A percentile compares a stretch with the other conserved stretches of the same genome.
Conservation (phyloP, 1,284 basidiomycete species). For the Melampsora americana region DNA sequence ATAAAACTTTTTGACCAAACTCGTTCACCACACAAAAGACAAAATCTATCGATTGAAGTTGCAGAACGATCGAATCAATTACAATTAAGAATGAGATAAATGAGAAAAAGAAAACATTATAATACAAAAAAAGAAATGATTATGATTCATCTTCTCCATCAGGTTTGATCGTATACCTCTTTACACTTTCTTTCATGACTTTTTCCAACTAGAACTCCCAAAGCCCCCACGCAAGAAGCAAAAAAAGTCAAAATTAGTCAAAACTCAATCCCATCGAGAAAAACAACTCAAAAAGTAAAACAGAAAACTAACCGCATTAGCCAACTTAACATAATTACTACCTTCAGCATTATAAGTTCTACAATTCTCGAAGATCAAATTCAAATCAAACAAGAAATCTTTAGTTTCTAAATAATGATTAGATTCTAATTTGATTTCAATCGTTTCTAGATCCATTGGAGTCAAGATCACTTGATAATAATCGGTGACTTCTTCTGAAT, state of each 20-base stretch:
- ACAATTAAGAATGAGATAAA: too few relatives aligned
- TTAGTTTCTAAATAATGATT: constrained; percentile 14
- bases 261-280: constrained; percentile 48
- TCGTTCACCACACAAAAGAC: too few relatives aligned
- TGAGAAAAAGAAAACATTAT: too few relatives aligned
- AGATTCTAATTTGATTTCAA: constrained; percentile 46
- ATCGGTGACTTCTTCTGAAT: constrained; percentile 68
- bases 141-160: too few relatives aligned
- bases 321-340: constrained; percentile 61
- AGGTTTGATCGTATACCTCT: constrained; percentile 47
- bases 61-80: too few relatives aligned
- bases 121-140: too few relatives aligned
- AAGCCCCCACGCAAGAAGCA: constrained; percentile 50
- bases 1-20: too few relatives aligned
- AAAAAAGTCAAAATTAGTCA: constrained; percentile 46
- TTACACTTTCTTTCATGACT: constrained; percentile 51
- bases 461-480: constrained; percentile 54
- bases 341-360: constrained; percentile 80
- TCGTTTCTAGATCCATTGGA: constrained; percentile 53
- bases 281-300: background rate
- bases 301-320: constrained; percentile 23
- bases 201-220: constrained; percentile 52
- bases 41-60: too few relatives aligned
- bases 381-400: constrained; percentile 29
- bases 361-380: constrained; percentile 88